These are phyloP conservation scores for Ustilago curta DNA, from an alignment of 1,284 basidiomycete genomes.

Conservation along the genomic window DNA sequence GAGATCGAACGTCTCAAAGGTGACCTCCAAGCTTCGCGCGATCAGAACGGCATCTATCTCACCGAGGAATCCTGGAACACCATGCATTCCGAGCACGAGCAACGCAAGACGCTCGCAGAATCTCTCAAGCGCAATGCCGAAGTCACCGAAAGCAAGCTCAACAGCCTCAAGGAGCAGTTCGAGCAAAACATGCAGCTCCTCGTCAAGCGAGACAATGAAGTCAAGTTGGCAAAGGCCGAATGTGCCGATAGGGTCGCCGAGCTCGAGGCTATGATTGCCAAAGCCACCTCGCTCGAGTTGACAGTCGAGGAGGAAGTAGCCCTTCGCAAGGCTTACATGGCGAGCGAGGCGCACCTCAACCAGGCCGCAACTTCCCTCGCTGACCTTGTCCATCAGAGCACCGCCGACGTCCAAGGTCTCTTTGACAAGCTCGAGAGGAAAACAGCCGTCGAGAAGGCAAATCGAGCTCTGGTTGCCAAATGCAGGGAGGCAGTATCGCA, in stretches of 20 bases:
- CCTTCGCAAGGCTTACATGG: slow-evolving; percentile 79
- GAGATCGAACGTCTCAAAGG: slow-evolving; percentile 94
- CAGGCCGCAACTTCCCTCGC: slow-evolving; percentile 79
- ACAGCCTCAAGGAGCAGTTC: slow-evolving; percentile 66
- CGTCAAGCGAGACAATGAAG: slow-evolving; percentile 62
- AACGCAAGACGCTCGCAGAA: slow-evolving; percentile 51
- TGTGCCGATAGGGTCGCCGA: slow-evolving; percentile 48
- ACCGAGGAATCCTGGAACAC: slow-evolving; percentile 58
- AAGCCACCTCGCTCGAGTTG: slow-evolving; percentile 41
- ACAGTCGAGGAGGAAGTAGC: slow-evolving; percentile 72
- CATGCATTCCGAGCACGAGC: slow-evolving; percentile 59
- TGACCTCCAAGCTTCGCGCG: slow-evolving; percentile 76
- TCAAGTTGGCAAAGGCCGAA: slow-evolving; percentile 47
- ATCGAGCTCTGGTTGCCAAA: slow-evolving; percentile 76
- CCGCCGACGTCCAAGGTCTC: slow-evolving; percentile 79
- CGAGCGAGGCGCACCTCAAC: slow-evolving; percentile 80
- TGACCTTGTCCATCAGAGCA: slow-evolving; percentile 77
- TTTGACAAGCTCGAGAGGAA: slow-evolving; percentile 88
- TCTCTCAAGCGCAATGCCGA: slow-evolving; percentile 58
- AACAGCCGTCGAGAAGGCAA: slow-evolving; percentile 76
- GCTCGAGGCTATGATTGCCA: slow-evolving; percentile 49
- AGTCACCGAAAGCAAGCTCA: slow-evolving; percentile 63
- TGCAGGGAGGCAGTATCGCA: slow-evolving; percentile 76
- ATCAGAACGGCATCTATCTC: slow-evolving; percentile 65
- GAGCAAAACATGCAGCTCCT: slow-evolving; percentile 67